These are phyloP conservation scores for Microbotryum intermedium DNA, from an alignment of 1,284 basidiomycete species.

Conservation along the genomic window DNA sequence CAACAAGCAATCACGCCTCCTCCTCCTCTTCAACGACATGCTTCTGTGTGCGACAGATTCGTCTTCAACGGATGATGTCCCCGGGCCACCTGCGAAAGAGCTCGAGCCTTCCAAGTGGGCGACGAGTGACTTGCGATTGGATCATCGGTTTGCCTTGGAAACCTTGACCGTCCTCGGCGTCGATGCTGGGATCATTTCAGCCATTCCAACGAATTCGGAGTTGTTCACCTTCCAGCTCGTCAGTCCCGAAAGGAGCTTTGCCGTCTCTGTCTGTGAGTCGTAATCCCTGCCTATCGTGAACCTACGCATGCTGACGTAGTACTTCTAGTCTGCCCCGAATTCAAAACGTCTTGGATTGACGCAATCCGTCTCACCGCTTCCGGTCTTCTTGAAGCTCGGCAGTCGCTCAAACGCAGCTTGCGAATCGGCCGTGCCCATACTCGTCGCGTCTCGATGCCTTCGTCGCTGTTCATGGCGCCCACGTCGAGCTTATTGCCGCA, in stretches of 20 bases:
- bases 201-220: conserved; percentile 44
- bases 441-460: background rate
- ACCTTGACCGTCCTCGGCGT: conserved; percentile 65
- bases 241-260: conserved; percentile 67
- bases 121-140: conserved; percentile 38
- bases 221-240: conserved; percentile 54
- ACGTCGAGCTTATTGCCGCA: background rate
- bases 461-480: background rate
- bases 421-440: background rate
- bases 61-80: background rate
- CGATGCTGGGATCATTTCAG: conserved; percentile 38
- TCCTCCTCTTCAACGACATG: conserved; percentile 72
- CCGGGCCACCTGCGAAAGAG: background rate
- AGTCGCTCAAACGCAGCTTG: conserved; percentile 39
- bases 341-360: conserved; percentile 59
- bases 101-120: background rate
- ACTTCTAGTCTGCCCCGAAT: conserved; percentile 47
- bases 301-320: background rate
- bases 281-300: background rate
- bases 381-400: conserved; percentile 47
- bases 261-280: conserved; percentile 57
- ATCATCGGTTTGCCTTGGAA: conserved; percentile 58
- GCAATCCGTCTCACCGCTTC: conserved; percentile 64
- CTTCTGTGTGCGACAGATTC: conserved; percentile 52
- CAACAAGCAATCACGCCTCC: conserved; percentile 48